Evolutionary conservation across 1,284 basidiomycete species (phyloP).

Genomic region (Tausonia pullulans): DNA sequence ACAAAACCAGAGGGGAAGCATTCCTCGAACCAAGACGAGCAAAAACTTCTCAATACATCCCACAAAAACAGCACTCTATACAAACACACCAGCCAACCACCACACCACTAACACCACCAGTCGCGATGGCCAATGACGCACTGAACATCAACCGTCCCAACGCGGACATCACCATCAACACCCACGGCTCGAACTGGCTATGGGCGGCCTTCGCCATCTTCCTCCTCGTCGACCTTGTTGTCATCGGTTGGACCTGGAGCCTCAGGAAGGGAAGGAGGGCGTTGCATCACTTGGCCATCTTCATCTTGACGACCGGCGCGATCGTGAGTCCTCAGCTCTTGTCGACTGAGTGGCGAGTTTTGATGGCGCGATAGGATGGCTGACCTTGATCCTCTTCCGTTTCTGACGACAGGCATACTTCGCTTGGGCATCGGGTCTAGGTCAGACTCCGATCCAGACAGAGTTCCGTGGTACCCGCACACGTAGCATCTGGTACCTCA

Average conservation of each 20-base stretch:
- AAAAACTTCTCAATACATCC: too few relatives aligned
- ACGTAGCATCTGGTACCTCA: too few relatives aligned
- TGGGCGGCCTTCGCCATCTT: not conserved
- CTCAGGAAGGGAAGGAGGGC: not conserved
- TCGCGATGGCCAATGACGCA: not conserved
- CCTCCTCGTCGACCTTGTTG: not conserved
- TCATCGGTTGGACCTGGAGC: not conserved
- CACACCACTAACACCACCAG: too few relatives aligned
- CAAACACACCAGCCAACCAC: too few relatives aligned
- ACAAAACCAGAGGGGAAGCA: too few relatives aligned
- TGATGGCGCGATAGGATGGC: too few relatives aligned
- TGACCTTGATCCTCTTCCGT: too few relatives aligned
- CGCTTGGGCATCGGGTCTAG: not conserved
- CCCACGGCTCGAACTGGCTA: not conserved
- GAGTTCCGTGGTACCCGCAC: not conserved
- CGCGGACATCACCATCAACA: not conserved
- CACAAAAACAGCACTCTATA: too few relatives aligned
- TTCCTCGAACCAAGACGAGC: too few relatives aligned
- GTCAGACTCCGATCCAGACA: not conserved
- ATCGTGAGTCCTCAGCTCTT: not conserved
- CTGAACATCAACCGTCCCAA: not conserved
- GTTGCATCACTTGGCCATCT: not conserved
- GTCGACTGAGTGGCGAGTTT: not conserved
- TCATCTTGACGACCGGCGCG: not conserved
- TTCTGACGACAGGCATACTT: not conserved